Base-by-base conservation (phyloP, 257 asterid genomes). In the Scutellaria galericulata region DNA sequence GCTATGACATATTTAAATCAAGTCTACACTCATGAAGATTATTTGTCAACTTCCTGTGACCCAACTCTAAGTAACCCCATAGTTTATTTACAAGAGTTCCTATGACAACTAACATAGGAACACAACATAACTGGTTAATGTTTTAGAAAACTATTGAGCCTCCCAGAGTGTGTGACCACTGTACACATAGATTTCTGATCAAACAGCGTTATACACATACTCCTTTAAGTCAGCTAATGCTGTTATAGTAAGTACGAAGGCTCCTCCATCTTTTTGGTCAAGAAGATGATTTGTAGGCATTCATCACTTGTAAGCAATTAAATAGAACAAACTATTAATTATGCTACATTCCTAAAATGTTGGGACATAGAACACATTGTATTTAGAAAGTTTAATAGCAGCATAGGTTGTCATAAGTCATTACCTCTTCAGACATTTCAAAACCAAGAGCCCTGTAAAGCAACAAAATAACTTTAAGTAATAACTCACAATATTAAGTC, bases 361-460 rank as follows among this genome's bases (percentile, higher is more conserved):
- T 51, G 13, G 51, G 10, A 15, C 18, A 24, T 37, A 71, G 27
- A 31, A 45, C 47, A 41, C 45, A 45, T 55, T 48, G 78, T 54
- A 57, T 13, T 62, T 14, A 41, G 55, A 50, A 37, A 18, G 60
- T 31, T 68, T 41, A 31, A 39, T 56, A 71, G 62, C 37, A 14
- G 53, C 42, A 60, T 27, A 61, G 10, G 58, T 40, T 69, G 58
- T 37, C 46, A 66, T 64, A 68, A 60, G 78, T 52, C 24, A 62
- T 74, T 85, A 94, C 99, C 97, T 94, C 96, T 81, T 84, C 97
- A 7, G 99, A 84, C 89, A 87, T 84, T 85, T 94, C 97, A 74
- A 94, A 94, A 52, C 99, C 99, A 77, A 94, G 97, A 74, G 97
- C 96, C 96, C 98, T 91, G 89, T 44, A 85, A 86, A 62, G 35